A percentile compares a stretch with the other conserved stretches of the same genome.
Conservation (phyloP, 1,139 yeast species). For the Yamadazyma aaseri region DNA sequence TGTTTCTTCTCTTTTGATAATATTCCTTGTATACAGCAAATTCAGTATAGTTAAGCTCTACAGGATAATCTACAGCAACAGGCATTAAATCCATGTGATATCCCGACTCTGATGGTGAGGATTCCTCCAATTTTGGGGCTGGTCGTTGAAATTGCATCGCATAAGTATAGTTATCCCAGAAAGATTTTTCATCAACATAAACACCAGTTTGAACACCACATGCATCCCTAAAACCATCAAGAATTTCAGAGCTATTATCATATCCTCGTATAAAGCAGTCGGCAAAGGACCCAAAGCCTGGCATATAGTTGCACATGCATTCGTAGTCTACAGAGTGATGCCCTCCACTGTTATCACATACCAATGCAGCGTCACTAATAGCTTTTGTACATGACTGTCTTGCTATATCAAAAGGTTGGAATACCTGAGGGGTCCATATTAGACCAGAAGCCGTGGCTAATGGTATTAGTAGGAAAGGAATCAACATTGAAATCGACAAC, state of each 20-base stretch:
- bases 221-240: neutral
- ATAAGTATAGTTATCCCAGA: slow-evolving; percentile 6
- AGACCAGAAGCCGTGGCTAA: too few relatives aligned
- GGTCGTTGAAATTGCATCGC: slow-evolving; percentile 1
- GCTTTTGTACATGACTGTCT: slow-evolving; percentile 7
- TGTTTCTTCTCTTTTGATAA: slow-evolving; percentile 8
- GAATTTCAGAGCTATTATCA: slow-evolving; percentile 2
- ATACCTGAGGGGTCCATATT: slow-evolving; percentile 5
- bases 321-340: slow-evolving; percentile 4
- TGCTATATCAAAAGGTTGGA: slow-evolving; percentile 5
- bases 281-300: slow-evolving; percentile 8
- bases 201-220: slow-evolving; percentile 3
- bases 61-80: slow-evolving; percentile 4
- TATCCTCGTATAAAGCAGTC: slow-evolving; percentile 8
- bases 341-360: slow-evolving; percentile 3
- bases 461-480: too few relatives aligned
- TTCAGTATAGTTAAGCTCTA: slow-evolving; percentile 4
- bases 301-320: slow-evolving; percentile 5
- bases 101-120: neutral
- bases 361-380: slow-evolving; percentile 7
- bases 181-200: neutral
- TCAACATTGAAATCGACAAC: too few relatives aligned
- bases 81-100: slow-evolving; percentile 4
- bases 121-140: neutral
- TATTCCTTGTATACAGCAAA: slow-evolving; percentile 7